Evolutionary conservation across 768 basidiomycete genomes (phyloP), one percentile per base, ranked within the genome.

Genomic region (Macrocybe gigantea): DNA sequence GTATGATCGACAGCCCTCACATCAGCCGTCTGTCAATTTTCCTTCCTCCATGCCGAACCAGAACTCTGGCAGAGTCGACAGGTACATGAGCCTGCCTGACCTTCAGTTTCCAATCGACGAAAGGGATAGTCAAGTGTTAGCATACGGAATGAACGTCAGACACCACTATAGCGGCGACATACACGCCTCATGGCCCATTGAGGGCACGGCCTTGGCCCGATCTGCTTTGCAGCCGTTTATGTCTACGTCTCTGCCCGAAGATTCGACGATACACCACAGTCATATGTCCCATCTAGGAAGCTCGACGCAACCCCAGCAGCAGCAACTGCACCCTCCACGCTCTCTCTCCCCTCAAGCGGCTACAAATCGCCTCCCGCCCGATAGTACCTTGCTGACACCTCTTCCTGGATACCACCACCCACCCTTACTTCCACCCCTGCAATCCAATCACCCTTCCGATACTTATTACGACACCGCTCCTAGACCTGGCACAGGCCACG

Each of bases 381-480:
- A 80, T 56, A 85, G 81, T 63, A 86, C 82, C 22, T 70, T 88
- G 46, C 68, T 88, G 51, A 87, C 85, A 32, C 83, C 86, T n/a
- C 69, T 85, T 13, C 72, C 79, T 4, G 77, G 80, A 14, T 84
- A 82, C 55, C 73, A 75, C 50, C 57, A 68, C 6, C 54, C 72
- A 30, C 61, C 74, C n/a, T 52, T 72, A 48, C 54, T 72, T 38
- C 61, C 67, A 33, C 57, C 66, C 14, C 45, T 66, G 39, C 67
- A 66, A 39, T 64, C 50, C 39, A 45, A 14, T 64, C 59, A 60
- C 38, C 49, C 49, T 35, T 73, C 66, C 54, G 68, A 70, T 39
- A 45, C 70, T 33, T 73, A 72, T 33, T 69, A 72, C 44, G 70
- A 69, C 38, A 60, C 61, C 38, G 64, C 61, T 45, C 62, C 61